Conservation (phyloP, 768 basidiomycete genomes). For the Mycena venus region DNA sequence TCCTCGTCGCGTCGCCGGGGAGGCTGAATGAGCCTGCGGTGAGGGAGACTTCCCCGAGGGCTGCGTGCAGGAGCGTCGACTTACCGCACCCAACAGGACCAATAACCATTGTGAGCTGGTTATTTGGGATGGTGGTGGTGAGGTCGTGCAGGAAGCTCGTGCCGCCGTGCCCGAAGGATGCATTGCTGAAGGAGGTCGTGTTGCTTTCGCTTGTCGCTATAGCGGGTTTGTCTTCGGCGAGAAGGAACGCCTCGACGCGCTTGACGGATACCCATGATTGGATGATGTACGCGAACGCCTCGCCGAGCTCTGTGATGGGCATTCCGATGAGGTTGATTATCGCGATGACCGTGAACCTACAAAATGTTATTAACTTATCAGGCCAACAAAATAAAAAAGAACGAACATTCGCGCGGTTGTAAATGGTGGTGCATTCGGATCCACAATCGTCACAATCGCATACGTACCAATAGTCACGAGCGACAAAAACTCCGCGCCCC, state of each 20-base stretch:
- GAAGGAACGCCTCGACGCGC: constrained; percentile 12
- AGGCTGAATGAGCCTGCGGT: not conserved
- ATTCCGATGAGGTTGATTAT: constrained; percentile 20
- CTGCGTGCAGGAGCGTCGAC: constrained; percentile 13
- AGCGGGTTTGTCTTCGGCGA: not conserved
- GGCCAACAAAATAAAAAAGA: not conserved
- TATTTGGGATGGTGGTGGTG: not conserved
- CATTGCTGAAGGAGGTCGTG: constrained; percentile 5
- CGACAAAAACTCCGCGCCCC: constrained; percentile 15
- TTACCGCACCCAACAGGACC: constrained; percentile 14
- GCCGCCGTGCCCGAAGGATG: constrained; percentile 13
- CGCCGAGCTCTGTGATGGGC: constrained; percentile 20
- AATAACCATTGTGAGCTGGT: constrained; percentile 9
- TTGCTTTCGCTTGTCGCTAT: not conserved
- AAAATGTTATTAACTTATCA: too few relatives aligned
- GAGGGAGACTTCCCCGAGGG: constrained; percentile 10
- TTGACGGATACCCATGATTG: constrained; percentile 13
- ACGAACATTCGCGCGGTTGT: constrained; percentile 5
- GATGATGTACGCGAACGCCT: constrained; percentile 15
- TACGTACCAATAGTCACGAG: constrained; percentile 18
- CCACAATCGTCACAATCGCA: constrained; percentile 8
- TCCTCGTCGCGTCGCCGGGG: not conserved
- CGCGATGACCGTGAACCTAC: constrained; percentile 18
- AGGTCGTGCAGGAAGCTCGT: constrained; percentile 16
- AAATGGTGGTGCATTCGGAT: not conserved